A percentile compares a stretch with the other conserved stretches of the same genome.
phyloP scores from a whole-genome alignment of 2,329 filamentous ascomycete genomes.

The Metarhizium brunneum region DNA sequence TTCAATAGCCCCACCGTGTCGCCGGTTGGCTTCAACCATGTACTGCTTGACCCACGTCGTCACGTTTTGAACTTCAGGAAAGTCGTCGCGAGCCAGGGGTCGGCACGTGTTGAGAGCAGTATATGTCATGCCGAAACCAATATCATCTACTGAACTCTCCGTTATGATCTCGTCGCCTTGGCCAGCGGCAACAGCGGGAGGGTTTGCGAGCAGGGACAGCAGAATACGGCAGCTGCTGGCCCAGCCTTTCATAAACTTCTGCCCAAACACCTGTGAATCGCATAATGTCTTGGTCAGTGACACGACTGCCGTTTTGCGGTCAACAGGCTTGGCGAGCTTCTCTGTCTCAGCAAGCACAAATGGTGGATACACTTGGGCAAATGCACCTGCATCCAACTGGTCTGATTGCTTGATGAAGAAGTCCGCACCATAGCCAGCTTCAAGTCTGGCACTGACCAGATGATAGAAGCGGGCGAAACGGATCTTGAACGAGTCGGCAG shows the following conservation, averaged over 20 bases:
- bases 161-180: constrained; percentile 67
- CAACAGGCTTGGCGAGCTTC: constrained; percentile 75
- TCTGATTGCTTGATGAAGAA: constrained; percentile 86
- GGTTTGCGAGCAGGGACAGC: constrained; percentile 80
- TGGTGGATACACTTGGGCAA: constrained; percentile 73
- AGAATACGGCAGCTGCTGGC: constrained; percentile 81
- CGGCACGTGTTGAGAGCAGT: constrained; percentile 89
- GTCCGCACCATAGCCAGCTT: constrained; percentile 80
- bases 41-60: constrained; percentile 77
- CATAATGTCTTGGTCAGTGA: constrained; percentile 88
- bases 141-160: constrained; percentile 88
- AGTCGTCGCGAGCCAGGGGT: constrained; percentile 65
- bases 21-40: constrained; percentile 66
- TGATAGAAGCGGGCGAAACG: constrained; percentile 94
- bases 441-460: constrained; percentile 68
- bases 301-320: constrained; percentile 88
- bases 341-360: constrained; percentile 86
- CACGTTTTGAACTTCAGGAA: constrained; percentile 73
- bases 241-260: constrained; percentile 83
- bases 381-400: constrained; percentile 68
- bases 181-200: constrained; percentile 57
- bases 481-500: constrained; percentile 70
- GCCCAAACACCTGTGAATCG: constrained; percentile 74
- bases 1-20: constrained; percentile 61
- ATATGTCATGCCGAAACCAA: constrained; percentile 90